Evolutionary conservation across 225 moss, liverwort and hornwort species (phyloP), one percentile per base, ranked within the genome.

Genomic region (Polytrichum commune): DNA sequence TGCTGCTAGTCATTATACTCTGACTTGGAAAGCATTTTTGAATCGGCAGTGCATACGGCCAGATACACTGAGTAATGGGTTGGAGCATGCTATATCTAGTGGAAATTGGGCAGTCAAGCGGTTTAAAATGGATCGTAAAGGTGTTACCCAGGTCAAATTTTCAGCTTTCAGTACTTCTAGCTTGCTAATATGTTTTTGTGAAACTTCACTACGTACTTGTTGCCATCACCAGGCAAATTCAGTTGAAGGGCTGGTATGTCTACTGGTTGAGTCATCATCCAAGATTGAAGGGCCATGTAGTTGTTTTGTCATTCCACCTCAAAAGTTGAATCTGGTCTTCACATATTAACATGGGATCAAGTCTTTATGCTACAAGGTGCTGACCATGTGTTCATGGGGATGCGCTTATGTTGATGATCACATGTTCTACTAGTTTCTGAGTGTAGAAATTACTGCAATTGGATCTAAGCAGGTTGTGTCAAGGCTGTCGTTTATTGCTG

Each of bases 91-190:
- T 60, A 98, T 98, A 53, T 98, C 95, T 69, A 98, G 95, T 84
- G 98, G 98, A 16, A 98, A 98, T 72, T 98, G 98, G 98, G 95
- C 98, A 74, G 98, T 98, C 8, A 98, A 98, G 76, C 83, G 98
- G 73, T 95, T 98, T 73, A 91, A 93, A 75, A 93, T 98, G 95
- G 98, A 98, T 75, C 90, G 98, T 67, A 98, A 98, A 88, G 98
- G 98, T 77, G 98, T 98, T 27, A 98, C 98, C 54, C 98, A 98
- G 95, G 98, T 98, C 78, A 26, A 13, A 46, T 46, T 46, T 13
- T 46, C 16, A 46, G 13, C 46, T 46, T 46, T 46, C 46, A 46
- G 46, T 16, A 46, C 46, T 16, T 46, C 16, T 46, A 4, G 46
- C 10, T 46, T 46, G 46, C 46, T 46, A 46, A 35, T 35, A 35